Percentiles rank a stretch among this genome's conserved stretches.
phyloP scores from a whole-genome alignment of 2,329 filamentous ascomycete species.

The Phaeoacremonium minimum region DNA sequence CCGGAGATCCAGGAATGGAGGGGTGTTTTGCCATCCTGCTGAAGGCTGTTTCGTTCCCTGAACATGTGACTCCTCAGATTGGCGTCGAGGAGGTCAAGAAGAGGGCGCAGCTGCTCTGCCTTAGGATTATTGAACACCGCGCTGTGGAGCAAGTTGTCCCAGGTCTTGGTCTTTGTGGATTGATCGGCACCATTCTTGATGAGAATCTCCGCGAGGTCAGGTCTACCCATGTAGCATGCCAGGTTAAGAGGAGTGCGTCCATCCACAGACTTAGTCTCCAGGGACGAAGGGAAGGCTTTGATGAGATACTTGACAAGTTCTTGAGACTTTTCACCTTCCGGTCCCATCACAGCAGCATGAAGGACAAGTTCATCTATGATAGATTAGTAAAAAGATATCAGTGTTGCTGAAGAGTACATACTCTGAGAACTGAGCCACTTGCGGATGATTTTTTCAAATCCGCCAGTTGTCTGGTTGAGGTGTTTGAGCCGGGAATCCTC shows the following conservation, averaged over 20 bases:
- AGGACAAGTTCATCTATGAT: constrained; percentile 55
- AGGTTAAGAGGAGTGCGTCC: constrained; percentile 66
- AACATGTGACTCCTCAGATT: constrained; percentile 54
- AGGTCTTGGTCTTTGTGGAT: constrained; percentile 52
- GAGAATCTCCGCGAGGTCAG: constrained; percentile 55
- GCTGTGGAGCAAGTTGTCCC: constrained; percentile 67
- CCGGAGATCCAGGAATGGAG: constrained; percentile 55
- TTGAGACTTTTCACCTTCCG: constrained; percentile 32
- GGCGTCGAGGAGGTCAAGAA: constrained; percentile 56
- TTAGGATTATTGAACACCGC: constrained; percentile 31
- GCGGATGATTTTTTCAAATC: constrained; percentile 58
- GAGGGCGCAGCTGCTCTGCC: constrained; percentile 28
- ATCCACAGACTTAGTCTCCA: constrained; percentile 56
- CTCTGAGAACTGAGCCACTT: constrained; percentile 59
- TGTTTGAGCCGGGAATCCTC: constrained; percentile 60
- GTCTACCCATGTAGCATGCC: constrained; percentile 54
- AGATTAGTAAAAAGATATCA: constrained; percentile 15
- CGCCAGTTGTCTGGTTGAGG: constrained; percentile 54
- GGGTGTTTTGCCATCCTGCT: constrained; percentile 55
- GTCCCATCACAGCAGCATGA: constrained; percentile 58
- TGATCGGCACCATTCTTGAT: constrained; percentile 68
- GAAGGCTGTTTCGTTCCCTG: constrained; percentile 48
- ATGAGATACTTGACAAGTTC: constrained; percentile 63
- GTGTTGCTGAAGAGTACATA: constrained; percentile 35
- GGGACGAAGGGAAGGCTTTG: constrained; percentile 51